Evolutionary conservation across 202 grass and related monocot species (phyloP).

Genomic region (Saccharum hybrid): DNA sequence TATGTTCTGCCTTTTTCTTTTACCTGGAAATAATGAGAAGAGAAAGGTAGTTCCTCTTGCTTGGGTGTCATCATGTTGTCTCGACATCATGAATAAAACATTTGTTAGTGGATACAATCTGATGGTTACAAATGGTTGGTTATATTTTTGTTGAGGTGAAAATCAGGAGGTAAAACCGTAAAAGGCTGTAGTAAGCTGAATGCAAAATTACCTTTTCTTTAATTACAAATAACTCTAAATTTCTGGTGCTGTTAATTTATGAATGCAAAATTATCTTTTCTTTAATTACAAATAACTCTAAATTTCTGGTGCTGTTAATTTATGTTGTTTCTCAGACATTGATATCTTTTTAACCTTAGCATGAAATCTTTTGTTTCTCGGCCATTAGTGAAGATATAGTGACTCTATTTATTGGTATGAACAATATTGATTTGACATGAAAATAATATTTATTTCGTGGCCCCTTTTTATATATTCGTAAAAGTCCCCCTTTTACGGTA

Average conservation of each 20-base stretch:
- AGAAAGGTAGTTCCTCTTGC: slow-evolving; percentile 64
- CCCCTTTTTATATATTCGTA: not conserved
- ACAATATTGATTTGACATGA: not conserved
- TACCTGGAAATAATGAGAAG: slow-evolving; percentile 76
- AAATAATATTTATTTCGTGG: not conserved
- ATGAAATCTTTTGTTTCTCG: not conserved
- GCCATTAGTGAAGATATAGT: not conserved
- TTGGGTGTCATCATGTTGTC: slow-evolving; percentile 23
- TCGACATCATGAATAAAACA: not conserved
- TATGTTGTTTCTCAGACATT: slow-evolving; percentile 32
- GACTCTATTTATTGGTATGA: not conserved
- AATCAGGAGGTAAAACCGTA: not conserved
- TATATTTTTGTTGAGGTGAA: not conserved
- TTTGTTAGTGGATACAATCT: slow-evolving; percentile 8
- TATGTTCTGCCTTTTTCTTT: slow-evolving; percentile 85
- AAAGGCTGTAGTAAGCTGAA: slow-evolving; percentile 16
- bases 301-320: no score
- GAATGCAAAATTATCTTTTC: no score
- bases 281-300: no score
- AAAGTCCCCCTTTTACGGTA: not conserved
- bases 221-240: slow-evolving; percentile 1
- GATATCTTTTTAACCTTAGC: slow-evolving; percentile 22
- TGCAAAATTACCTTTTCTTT: not conserved
- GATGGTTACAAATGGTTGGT: not conserved
- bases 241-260: not conserved